Percentiles rank a stretch among this genome's conserved stretches.
phyloP scores from a whole-genome alignment of 768 basidiomycete genomes.

The Plicaturopsis crispa region DNA sequence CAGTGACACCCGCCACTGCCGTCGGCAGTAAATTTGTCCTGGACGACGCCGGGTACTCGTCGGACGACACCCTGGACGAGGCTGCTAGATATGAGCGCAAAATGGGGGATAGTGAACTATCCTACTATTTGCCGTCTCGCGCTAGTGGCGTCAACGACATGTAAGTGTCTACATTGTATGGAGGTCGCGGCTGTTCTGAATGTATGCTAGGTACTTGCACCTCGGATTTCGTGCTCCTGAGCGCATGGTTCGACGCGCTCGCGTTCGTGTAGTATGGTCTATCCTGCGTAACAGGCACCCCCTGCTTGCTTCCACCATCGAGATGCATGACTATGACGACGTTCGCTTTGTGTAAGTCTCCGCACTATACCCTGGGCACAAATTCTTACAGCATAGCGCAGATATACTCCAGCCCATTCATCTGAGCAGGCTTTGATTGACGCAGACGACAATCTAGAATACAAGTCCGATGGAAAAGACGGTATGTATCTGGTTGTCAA shows the following conservation, averaged over 20 bases:
- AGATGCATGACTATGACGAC: constrained; percentile 55
- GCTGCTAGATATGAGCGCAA: constrained; percentile 36
- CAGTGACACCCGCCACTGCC: no score
- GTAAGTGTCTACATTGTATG: constrained; percentile 30
- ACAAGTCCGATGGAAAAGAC: constrained; percentile 43
- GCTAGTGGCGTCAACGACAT: constrained; percentile 83
- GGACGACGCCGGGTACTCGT: no score
- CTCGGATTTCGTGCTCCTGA: constrained; percentile 52
- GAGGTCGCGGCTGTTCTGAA: constrained; percentile 1
- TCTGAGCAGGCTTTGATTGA: constrained; percentile 35
- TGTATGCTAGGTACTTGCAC: constrained; percentile 62
- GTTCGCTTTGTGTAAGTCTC: constrained; percentile 57
- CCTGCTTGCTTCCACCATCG: constrained; percentile 54
- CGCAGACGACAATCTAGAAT: constrained; percentile 43
- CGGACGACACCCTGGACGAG: no score
- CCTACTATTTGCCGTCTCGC: constrained; percentile 76
- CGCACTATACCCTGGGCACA: neutral
- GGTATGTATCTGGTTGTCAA: constrained; percentile 28
- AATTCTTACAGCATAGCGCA: constrained; percentile 14
- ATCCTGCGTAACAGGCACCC: constrained; percentile 66
- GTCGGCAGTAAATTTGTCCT: no score
- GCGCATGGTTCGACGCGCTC: constrained; percentile 30
- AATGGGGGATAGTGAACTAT: constrained; percentile 70
- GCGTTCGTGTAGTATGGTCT: constrained; percentile 62
- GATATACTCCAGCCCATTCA: constrained; percentile 38